Base-by-base conservation (phyloP, 495 filamentous ascomycete genomes). In the Evernia prunastri region DNA sequence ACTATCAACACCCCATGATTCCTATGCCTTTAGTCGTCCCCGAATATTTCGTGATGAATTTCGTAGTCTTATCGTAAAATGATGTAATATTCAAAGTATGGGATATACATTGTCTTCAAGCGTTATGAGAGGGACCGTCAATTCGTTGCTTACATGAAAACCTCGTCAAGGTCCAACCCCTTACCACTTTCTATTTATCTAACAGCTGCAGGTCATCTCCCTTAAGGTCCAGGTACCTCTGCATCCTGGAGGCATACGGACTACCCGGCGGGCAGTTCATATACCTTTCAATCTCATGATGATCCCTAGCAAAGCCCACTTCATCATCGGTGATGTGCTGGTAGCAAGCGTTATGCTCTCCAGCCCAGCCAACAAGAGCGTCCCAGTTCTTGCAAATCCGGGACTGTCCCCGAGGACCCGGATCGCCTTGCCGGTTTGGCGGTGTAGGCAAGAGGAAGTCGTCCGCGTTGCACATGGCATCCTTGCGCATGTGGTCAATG, bases 391-490 rank as follows among this genome's bases (percentile, higher is more conserved):
- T 63, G 58, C 72, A 74, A 27, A 64, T 64, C 2, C 67, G 66
- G 0, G 56, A 29, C 57, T 74, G 72, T 17, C 47, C 63, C 36
- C 36, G 36, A 27, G 35, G 58, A 27, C 67, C 62, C 7, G 60
- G 58, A 25, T 39, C 25, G 25, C 11, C 37, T 29, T 10, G 23
- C 10, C 63, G 54, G 11, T 58, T 27, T 35, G 56, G 60, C 3
- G 62, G 56, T 20, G 58, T 66, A 17, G 67, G 66, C 8, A 64
- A 63, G 15, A 67, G 70, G 27, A 69, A 70, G 53, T 74, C 72
- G 59, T 76, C 74, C 20, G 74, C 74, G 35, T 72, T 36, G 59
- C 74, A 76, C n/a, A 69, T 59, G 25, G 62, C 61, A 27, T 70
- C 70, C 29, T 72, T 59, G 12, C 68, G 68, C 10, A 75, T 49